Evolutionary conservation across 2,329 filamentous ascomycete species (phyloP).

Genomic region (Stemphylium beticola): DNA sequence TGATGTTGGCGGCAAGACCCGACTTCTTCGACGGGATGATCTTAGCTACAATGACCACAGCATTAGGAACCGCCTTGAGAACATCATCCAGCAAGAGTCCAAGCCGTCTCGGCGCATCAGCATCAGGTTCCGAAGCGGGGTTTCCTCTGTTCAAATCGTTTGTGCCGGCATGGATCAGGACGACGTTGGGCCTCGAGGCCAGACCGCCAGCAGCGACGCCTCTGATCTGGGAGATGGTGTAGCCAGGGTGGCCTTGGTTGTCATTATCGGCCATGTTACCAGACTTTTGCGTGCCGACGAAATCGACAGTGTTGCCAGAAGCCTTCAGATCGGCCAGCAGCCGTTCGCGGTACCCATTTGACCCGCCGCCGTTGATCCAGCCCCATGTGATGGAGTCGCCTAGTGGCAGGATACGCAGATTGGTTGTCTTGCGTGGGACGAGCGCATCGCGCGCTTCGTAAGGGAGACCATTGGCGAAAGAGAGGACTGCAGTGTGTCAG

Average conservation of each 20-base stretch:
- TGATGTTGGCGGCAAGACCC: slow-evolving; percentile 20
- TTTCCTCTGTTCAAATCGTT: slow-evolving; percentile 29
- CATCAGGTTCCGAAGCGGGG: slow-evolving; percentile 23
- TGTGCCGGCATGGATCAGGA: slow-evolving; percentile 30
- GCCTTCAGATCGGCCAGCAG: slow-evolving; percentile 34
- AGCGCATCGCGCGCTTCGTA: slow-evolving; percentile 8
- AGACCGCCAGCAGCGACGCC: slow-evolving; percentile 8
- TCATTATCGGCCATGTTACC: slow-evolving; percentile 43
- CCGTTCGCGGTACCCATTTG: slow-evolving; percentile 42
- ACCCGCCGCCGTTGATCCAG: slow-evolving; percentile 24
- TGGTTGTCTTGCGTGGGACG: slow-evolving; percentile 4
- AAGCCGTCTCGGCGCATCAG: slow-evolving; percentile 43
- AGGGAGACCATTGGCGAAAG: slow-evolving; percentile 8
- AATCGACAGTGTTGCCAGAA: slow-evolving; percentile 28
- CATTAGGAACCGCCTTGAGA: slow-evolving; percentile 34
- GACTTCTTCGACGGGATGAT: slow-evolving; percentile 36
- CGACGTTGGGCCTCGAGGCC: slow-evolving; percentile 25
- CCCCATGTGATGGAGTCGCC: slow-evolving; percentile 41
- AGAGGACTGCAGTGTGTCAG: slow-evolving; percentile 5
- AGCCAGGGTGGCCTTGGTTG: slow-evolving; percentile 43
- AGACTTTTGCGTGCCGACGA: slow-evolving; percentile 37
- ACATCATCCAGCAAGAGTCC: slow-evolving; percentile 44
- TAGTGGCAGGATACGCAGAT: slow-evolving; percentile 25
- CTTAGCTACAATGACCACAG: slow-evolving; percentile 48
- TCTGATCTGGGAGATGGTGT: slow-evolving; percentile 40